Base-by-base conservation (phyloP, 495 filamentous ascomycete genomes). In the Hypoxylon rickii region DNA sequence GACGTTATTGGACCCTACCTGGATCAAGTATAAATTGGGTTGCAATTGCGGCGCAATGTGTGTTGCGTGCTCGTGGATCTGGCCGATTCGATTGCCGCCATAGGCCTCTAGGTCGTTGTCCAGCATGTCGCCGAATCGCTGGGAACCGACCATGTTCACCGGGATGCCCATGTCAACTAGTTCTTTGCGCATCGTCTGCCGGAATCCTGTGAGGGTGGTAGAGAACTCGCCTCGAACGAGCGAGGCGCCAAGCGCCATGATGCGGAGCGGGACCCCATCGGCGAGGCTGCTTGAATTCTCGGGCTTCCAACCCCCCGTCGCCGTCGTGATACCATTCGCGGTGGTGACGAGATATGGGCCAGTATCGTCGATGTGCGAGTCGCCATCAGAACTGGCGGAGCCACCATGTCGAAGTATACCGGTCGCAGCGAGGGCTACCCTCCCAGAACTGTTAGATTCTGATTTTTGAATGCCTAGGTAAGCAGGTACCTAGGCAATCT, bases 181-280 rank as follows among this genome's bases (percentile, higher is more conserved):
- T 11, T 67, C 49, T 17, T 69, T 65, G 16, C 63, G 65, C n/a
- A 80, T 64, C 47, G 70, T 64, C 26, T 68, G 68, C 38, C 83
- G 79, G 66, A 85, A 86, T 15, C 82, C 81, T 64, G 82, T 78
- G 3, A 71, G 66, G 45, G 79, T 76, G 2, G 64, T 71, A 1
- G 77, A 81, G 24, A 61, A 63, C 38, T 75, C 77, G 8, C 83
- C 83, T 39, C 69, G 69, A 8, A 83, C 83, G 41, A 86, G 78
- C 0, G 82, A 85, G 7, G 81, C 82, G 12, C 83, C 83, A 4
- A 84, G 66, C 15, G 81, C 77, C 66, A 84, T 69, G 22, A 82
- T 74, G 15, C 79, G 71, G 0, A 84, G 69, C 0, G 68, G 65
- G 7, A 56, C 61, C 1, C 63, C 66, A 8, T 64, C 43, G 0